These are phyloP conservation scores for Xylariaceae sp. DNA, from an alignment of 2,329 filamentous ascomycete species.

Conservation along the genomic window DNA sequence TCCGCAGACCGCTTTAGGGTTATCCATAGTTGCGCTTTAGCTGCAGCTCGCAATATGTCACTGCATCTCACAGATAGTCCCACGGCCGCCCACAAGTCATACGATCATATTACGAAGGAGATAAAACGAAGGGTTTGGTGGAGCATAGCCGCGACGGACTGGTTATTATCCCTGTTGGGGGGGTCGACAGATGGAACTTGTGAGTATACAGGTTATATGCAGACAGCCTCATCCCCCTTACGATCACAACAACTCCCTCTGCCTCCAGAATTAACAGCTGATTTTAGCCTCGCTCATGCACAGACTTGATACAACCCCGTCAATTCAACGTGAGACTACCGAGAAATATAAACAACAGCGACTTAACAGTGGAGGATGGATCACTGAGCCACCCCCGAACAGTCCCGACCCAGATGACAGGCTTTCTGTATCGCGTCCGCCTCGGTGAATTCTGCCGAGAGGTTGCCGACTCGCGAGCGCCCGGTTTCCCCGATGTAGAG, in stretches of 20 bases:
- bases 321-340: constrained; percentile 39
- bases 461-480: constrained; percentile 32
- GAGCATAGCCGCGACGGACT: constrained; percentile 40
- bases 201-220: constrained; percentile 9
- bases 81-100: constrained; percentile 15
- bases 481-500: constrained; percentile 20
- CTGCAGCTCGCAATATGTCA: constrained; percentile 32
- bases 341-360: constrained; percentile 37
- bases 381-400: constrained; percentile 28
- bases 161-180: constrained; percentile 28
- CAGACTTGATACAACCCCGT: constrained; percentile 32
- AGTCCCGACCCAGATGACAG: constrained; percentile 34
- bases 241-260: background rate
- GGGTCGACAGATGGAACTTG: constrained; percentile 15
- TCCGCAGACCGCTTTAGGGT: constrained; percentile 32
- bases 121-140: constrained; percentile 42
- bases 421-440: constrained; percentile 36
- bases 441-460: constrained; percentile 36
- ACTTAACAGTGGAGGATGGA: constrained; percentile 28
- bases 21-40: constrained; percentile 28
- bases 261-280: background rate
- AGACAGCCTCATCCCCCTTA: too few relatives aligned
- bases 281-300: background rate
- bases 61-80: constrained; percentile 39
- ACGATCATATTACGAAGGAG: constrained; percentile 30